A percentile compares a stretch with the other conserved stretches of the same genome.
Evolutionary conservation across 1,284 basidiomycete genomes (phyloP).

Genomic region (Naganishia sp.): DNA sequence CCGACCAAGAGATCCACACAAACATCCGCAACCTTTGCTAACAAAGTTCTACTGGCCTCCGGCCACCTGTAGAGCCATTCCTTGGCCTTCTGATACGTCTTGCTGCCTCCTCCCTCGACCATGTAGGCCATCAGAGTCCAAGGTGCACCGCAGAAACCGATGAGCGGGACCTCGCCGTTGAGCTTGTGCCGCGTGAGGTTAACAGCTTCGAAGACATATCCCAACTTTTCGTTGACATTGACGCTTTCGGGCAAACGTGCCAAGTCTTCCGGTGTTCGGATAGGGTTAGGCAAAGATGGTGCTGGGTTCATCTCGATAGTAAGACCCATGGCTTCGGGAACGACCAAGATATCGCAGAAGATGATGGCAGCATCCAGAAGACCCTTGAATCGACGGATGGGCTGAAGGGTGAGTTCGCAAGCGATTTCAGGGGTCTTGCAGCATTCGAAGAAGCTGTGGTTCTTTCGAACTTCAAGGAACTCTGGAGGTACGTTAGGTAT

Average conservation of each 20-base stretch:
- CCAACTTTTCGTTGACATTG: slow-evolving; percentile 76
- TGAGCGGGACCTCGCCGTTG: slow-evolving; percentile 82
- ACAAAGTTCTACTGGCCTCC: slow-evolving; percentile 71
- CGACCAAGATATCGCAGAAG: slow-evolving; percentile 93
- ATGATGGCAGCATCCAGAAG: slow-evolving; percentile 91
- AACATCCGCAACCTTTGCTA: slow-evolving; percentile 75
- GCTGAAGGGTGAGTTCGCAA: slow-evolving; percentile 83
- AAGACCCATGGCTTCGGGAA: slow-evolving; percentile 94
- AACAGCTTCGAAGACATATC: slow-evolving; percentile 89
- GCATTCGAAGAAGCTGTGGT: slow-evolving; percentile 89
- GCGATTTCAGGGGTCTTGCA: slow-evolving; percentile 85
- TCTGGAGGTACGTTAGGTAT: slow-evolving; percentile 58
- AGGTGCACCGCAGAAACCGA: slow-evolving; percentile 92
- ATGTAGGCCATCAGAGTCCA: slow-evolving; percentile 98
- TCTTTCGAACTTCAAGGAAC: slow-evolving; percentile 77
- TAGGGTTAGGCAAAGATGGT: slow-evolving; percentile 80
- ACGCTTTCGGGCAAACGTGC: slow-evolving; percentile 63
- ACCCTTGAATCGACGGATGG: slow-evolving; percentile 79
- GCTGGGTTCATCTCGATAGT: slow-evolving; percentile 85
- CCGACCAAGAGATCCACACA: slow-evolving; percentile 84
- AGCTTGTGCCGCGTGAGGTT: slow-evolving; percentile 75
- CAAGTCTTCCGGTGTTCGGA: slow-evolving; percentile 73
- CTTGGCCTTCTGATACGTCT: slow-evolving; percentile 84
- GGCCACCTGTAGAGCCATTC: slow-evolving; percentile 89
- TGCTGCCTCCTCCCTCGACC: slow-evolving; percentile 89